These are phyloP conservation scores for Microdochium nivale DNA, from an alignment of 2,329 filamentous ascomycete genomes.

Conservation along the genomic window DNA sequence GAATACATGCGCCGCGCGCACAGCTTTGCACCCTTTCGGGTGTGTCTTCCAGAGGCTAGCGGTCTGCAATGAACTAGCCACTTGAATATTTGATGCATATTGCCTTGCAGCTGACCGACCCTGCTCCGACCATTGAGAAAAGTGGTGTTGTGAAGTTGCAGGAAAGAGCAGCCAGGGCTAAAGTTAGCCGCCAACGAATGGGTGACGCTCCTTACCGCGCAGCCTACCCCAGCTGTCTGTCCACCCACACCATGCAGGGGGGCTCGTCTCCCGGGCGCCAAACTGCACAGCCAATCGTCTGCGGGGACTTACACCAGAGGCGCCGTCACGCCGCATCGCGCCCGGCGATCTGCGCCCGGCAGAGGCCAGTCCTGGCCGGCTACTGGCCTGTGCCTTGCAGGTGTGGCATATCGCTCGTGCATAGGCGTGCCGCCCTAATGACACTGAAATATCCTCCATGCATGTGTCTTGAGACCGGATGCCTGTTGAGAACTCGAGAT, in stretches of 20 bases:
- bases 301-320: background rate
- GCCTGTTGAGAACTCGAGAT: too few relatives aligned
- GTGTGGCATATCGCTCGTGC: background rate
- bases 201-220: background rate
- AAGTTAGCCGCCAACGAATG: background rate
- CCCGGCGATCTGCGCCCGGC: background rate
- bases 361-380: background rate
- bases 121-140: too few relatives aligned
- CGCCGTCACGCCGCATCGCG: background rate
- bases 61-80: too few relatives aligned
- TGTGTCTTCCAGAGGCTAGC: background rate
- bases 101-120: too few relatives aligned
- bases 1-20: background rate
- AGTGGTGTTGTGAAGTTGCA: too few relatives aligned
- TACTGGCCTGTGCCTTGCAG: background rate
- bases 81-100: too few relatives aligned
- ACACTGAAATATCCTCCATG: too few relatives aligned
- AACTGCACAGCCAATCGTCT: background rate
- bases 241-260: background rate
- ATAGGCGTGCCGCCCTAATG: background rate
- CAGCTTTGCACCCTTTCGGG: too few relatives aligned
- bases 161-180: too few relatives aligned
- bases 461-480: too few relatives aligned
- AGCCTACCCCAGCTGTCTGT: background rate
- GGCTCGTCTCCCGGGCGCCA: background rate